phyloP scores from a whole-genome alignment of 306 rosid species.

The Quercus robur region DNA sequence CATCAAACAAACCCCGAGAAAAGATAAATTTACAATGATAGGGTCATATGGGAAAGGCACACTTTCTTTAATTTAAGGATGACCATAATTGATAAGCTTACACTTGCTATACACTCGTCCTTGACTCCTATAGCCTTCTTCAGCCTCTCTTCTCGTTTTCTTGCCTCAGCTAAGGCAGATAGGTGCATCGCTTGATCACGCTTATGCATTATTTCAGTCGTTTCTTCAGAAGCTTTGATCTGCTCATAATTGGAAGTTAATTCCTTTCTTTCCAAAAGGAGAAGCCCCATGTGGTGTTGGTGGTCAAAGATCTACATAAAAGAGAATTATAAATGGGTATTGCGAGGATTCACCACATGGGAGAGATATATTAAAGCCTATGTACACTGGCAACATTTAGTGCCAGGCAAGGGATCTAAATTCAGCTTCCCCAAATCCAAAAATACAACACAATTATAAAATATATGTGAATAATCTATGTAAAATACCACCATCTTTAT shows the following conservation, averaged over 20 bases:
- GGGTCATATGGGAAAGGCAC: not conserved
- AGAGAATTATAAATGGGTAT: not conserved
- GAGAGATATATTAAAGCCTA: not conserved
- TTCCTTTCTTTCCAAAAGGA: conserved; percentile 80
- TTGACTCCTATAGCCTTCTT: conserved; percentile 75
- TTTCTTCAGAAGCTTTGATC: conserved; percentile 52
- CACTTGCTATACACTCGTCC: conserved; percentile 92
- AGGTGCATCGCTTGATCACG: conserved; percentile 58
- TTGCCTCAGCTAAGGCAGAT: conserved; percentile 68
- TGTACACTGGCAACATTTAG: not conserved
- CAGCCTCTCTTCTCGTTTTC: conserved; percentile 75
- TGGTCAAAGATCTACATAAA: conserved; percentile 67
- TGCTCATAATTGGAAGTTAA: conserved; percentile 61
- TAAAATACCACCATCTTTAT: not conserved
- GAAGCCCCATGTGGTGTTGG: conserved; percentile 97
- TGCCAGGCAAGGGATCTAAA: not conserved
- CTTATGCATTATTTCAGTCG: conserved; percentile 54
- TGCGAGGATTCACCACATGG: not conserved
- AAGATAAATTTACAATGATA: not conserved
- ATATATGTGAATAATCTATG: not conserved
- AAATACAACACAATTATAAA: not conserved
- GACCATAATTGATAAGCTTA: conserved; percentile 42
- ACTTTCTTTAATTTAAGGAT: not conserved
- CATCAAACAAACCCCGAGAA: not conserved
- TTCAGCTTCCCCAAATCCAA: not conserved